phyloP scores from a whole-genome alignment of 192 early-diverging fungal genomes.

The Glomus cerebriforme region DNA sequence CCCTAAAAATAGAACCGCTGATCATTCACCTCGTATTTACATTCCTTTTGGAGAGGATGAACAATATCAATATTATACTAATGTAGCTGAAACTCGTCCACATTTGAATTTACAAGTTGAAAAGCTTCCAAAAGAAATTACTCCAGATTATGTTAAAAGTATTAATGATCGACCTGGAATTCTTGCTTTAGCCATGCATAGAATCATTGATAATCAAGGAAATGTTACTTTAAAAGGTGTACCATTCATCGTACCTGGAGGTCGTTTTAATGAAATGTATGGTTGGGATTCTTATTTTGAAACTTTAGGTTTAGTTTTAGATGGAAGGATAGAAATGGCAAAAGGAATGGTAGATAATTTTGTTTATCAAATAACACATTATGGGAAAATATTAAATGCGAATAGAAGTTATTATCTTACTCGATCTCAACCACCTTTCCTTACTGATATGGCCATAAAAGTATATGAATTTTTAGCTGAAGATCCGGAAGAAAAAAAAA shows the following conservation, averaged over 20 bases:
- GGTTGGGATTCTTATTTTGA: conserved; percentile 99
- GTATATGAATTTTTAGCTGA: conserved; percentile 66
- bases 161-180: conserved; percentile 91
- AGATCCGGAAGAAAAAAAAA: conserved; percentile 55
- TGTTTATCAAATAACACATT: conserved; percentile 95
- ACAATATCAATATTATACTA: conserved; percentile 78
- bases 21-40: conserved; percentile 87
- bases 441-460: conserved; percentile 93
- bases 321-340: conserved; percentile 83
- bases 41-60: conserved; percentile 82
- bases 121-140: conserved; percentile 81
- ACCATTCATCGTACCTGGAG: conserved; percentile 97
- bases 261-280: conserved; percentile 99
- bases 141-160: conserved; percentile 86
- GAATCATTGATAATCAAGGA: conserved; percentile 50
- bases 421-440: conserved; percentile 96
- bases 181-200: conserved; percentile 74
- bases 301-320: conserved; percentile 81
- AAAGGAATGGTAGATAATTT: conserved; percentile 98
- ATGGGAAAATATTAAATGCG: conserved; percentile 98
- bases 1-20: conserved; percentile 81
- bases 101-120: conserved; percentile 80
- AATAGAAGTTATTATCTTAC: conserved; percentile 97
- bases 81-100: conserved; percentile 62
- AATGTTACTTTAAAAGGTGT: conserved; percentile 65